phyloP scores from a whole-genome alignment of 2,329 filamentous ascomycete species.

The Allantophomopsis cytisporea region DNA sequence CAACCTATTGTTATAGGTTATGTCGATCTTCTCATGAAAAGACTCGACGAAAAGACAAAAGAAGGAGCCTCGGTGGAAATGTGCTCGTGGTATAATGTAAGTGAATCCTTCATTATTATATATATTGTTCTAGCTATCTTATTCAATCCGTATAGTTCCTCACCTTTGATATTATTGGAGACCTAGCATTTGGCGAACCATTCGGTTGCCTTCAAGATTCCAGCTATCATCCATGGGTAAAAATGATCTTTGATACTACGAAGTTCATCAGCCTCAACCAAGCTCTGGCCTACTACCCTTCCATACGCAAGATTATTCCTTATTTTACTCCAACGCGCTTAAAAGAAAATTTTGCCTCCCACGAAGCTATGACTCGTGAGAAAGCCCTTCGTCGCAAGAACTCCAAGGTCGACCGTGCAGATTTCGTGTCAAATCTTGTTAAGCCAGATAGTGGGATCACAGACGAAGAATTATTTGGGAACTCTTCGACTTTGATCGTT shows the following conservation, averaged over 20 bases:
- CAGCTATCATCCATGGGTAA: neutral
- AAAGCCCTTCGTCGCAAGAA: neutral
- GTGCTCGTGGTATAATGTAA: neutral
- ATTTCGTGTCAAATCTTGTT: neutral
- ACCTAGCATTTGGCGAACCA: neutral
- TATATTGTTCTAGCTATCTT: too few relatives aligned
- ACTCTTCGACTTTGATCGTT: slow-evolving; percentile 1
- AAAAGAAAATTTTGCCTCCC: neutral
- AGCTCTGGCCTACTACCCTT: neutral
- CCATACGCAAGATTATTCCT: neutral
- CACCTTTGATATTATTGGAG: neutral
- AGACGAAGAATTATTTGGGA: neutral
- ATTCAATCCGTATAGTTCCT: neutral
- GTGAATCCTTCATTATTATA: too few relatives aligned
- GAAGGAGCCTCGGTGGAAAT: neutral
- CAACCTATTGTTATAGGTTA: neutral
- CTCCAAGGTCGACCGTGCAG: neutral
- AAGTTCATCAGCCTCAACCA: neutral
- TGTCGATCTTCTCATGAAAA: neutral
- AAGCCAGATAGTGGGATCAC: slow-evolving; percentile 14
- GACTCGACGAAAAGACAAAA: neutral
- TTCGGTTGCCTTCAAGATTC: neutral
- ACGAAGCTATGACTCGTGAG: neutral
- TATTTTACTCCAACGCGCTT: neutral
- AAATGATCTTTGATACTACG: neutral